phyloP scores from a whole-genome alignment of 495 filamentous ascomycete genomes.

The Hypomontagnella submonticulosa region DNA sequence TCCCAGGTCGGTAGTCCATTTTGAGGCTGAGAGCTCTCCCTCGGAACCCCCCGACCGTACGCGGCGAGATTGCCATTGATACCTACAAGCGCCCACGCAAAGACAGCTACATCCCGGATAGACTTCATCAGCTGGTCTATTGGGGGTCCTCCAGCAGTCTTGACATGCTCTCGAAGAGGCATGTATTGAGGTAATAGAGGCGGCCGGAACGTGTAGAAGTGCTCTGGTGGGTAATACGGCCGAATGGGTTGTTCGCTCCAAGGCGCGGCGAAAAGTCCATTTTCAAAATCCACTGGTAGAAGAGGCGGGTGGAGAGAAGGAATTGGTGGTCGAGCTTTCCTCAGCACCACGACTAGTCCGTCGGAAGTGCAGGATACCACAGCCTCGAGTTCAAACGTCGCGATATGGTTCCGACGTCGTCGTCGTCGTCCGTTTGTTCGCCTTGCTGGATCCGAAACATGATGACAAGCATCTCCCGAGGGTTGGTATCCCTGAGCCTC shows the following conservation, averaged over 20 bases:
- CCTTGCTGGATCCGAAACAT: constrained; percentile 19
- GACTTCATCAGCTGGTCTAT: constrained; percentile 76
- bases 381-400: constrained; percentile 77
- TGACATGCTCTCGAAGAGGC: constrained; percentile 57
- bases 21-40: constrained; percentile 67
- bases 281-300: constrained; percentile 62
- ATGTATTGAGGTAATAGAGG: constrained; percentile 57
- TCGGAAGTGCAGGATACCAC: constrained; percentile 93
- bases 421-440: constrained; percentile 12
- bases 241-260: constrained; percentile 74
- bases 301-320: constrained; percentile 64
- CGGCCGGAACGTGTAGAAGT: constrained; percentile 55
- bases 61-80: constrained; percentile 81
- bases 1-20: constrained; percentile 69
- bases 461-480: constrained; percentile 19
- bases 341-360: constrained; percentile 84
- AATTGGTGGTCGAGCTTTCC: constrained; percentile 76
- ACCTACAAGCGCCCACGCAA: constrained; percentile 82
- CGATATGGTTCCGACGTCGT: constrained; percentile 38
- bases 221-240: constrained; percentile 55
- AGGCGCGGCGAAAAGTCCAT: constrained; percentile 80
- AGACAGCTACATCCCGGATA: constrained; percentile 85
- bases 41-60: constrained; percentile 70
- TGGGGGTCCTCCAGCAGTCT: constrained; percentile 61
- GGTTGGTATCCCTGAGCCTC: constrained; percentile 15